phyloP scores from a whole-genome alignment of 2,329 filamentous ascomycete genomes.

The Sodiomyces alkalinus region DNA sequence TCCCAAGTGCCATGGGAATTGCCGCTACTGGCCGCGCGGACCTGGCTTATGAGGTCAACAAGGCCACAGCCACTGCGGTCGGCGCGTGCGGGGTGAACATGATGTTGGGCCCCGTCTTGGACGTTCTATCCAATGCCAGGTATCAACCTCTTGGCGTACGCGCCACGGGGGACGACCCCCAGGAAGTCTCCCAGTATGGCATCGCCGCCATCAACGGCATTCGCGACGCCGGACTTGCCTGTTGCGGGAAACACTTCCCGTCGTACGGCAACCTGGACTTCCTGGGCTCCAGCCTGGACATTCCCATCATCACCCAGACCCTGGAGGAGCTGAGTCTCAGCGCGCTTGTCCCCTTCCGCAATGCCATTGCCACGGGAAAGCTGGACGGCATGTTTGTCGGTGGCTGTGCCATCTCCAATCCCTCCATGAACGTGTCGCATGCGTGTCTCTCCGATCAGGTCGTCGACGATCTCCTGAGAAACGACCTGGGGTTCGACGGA shows the following conservation, averaged over 20 bases:
- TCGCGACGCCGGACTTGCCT: constrained; percentile 76
- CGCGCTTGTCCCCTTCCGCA: constrained; percentile 80
- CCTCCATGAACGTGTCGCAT: constrained; percentile 88
- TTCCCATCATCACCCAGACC: constrained; percentile 91
- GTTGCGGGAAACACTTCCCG: constrained; percentile 91
- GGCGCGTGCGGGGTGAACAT: constrained; percentile 89
- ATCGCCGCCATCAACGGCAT: constrained; percentile 86
- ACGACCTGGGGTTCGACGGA: constrained; percentile 76
- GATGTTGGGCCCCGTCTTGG: constrained; percentile 84
- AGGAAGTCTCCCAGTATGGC: constrained; percentile 86
- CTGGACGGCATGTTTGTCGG: constrained; percentile 93
- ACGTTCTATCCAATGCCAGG: constrained; percentile 84
- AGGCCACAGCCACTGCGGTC: constrained; percentile 85
- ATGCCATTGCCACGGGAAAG: constrained; percentile 67
- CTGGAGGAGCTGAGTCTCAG: constrained; percentile 85
- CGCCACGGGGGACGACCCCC: constrained; percentile 81
- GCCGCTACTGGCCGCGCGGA: constrained; percentile 81
- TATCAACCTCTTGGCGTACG: constrained; percentile 85
- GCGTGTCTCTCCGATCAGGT: constrained; percentile 88
- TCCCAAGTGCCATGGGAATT: constrained; percentile 91
- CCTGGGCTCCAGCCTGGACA: constrained; percentile 75
- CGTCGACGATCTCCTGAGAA: constrained; percentile 76
- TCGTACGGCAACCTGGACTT: constrained; percentile 94
- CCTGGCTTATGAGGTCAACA: constrained; percentile 77
- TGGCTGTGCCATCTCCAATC: constrained; percentile 81